Conservation (phyloP, 768 basidiomycete species). For the Omphalotus guepiniiformis region DNA sequence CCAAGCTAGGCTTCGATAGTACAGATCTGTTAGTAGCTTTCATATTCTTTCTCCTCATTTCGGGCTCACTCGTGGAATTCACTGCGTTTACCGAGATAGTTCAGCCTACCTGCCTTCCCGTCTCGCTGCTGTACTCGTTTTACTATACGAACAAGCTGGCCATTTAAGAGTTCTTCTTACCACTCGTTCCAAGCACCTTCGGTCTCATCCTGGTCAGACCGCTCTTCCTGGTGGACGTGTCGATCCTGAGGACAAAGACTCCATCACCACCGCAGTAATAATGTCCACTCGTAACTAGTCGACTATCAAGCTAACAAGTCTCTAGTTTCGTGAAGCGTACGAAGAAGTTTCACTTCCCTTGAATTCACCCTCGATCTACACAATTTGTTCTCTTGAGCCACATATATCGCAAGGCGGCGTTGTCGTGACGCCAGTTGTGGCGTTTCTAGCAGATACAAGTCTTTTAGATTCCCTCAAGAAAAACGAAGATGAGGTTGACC, state of each 20-base stretch:
- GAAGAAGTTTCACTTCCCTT: constrained; percentile 80
- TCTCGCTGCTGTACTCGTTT: constrained; percentile 69
- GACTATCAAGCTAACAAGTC: neutral
- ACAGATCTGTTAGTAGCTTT: too few species aligned
- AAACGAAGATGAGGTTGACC: constrained; percentile 64
- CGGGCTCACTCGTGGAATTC: too few species aligned
- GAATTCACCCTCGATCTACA: constrained; percentile 57
- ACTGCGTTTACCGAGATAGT: too few species aligned
- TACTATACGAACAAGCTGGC: constrained; percentile 70
- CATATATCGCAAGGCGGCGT: constrained; percentile 57
- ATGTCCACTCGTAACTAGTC: neutral
- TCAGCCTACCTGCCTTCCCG: constrained; percentile 32
- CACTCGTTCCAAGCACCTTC: constrained; percentile 72
- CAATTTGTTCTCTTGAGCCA: neutral
- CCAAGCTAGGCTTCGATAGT: too few species aligned
- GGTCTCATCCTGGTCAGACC: constrained; percentile 78
- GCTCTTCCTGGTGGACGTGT: constrained; percentile 81
- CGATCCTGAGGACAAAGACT: constrained; percentile 59
- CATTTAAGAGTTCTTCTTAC: constrained; percentile 76
- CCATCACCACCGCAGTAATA: constrained; percentile 71
- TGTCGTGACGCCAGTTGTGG: constrained; percentile 80
- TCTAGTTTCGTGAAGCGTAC: constrained; percentile 74
- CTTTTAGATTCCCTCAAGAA: constrained; percentile 52
- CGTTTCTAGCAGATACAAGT: constrained; percentile 52
- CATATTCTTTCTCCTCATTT: too few species aligned